Base-by-base conservation (phyloP, 805 yeast genomes). In the Maudiozyma barnettii region DNA sequence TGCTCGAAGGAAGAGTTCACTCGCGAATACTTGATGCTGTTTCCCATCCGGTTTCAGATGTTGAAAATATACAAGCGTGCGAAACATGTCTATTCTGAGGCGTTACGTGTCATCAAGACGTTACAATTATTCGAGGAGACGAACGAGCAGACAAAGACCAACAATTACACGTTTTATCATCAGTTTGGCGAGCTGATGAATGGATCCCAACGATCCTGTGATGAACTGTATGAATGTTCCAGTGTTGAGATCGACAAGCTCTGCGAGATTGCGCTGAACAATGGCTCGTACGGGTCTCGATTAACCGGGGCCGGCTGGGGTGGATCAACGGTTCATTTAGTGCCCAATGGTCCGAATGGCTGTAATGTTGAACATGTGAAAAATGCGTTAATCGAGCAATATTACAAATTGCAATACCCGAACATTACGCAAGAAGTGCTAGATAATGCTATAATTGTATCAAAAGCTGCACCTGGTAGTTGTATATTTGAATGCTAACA, bases 301-400 rank as follows among this genome's bases (percentile, higher is more conserved):
- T 72, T 80, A n/a, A 82, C 89, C 4, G 89, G 89, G 20, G 89
- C 89, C 8, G 90, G 89, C 2, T 82, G 80, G 74, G 89, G 89
- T 35, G 89, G 89, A 5, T 77, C 81, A 22, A 71, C 83, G 0
- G 84, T 82, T 16, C 86, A 81, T 59, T 63, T 82, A 48, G 78
- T 82, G 5, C 58, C 63, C 5, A 54, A 53, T 14, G 57, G 56
- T 18, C 44, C 53, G 10, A 47, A 49, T 29, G 52, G 53, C 16
- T 51, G 51, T 9, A 52, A 54, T 30, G 60, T 58, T 13, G 57
- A 53, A 42, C 65, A 73, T 2, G 66, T 67, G 4, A 70, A 70
- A 46, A 69, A 68, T 46, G 80, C 82, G 1, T 66, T 82, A 43
- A 66, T 61, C 19, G 66, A 69, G n/a, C 63, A 77, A 46, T 82